Conservation (phyloP, 441 rosid species). For the Melastoma candidum region DNA sequence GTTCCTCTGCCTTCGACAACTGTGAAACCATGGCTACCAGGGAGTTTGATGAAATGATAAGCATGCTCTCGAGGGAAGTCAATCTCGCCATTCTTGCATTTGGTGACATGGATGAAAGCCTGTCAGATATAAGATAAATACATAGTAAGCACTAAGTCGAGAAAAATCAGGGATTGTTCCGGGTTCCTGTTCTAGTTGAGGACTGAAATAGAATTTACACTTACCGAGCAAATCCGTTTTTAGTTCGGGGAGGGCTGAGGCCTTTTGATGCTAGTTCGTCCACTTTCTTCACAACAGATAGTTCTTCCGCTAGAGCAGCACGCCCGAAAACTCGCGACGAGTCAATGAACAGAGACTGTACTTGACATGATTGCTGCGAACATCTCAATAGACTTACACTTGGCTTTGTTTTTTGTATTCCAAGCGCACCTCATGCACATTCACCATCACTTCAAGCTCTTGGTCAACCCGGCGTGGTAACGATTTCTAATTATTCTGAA, state of each 20-base stretch:
- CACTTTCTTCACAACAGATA: slow-evolving; percentile 80
- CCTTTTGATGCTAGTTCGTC: slow-evolving; percentile 92
- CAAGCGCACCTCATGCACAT: slow-evolving; percentile 95
- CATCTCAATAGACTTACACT: slow-evolving; percentile 48
- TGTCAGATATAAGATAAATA: not conserved
- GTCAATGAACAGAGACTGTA: not conserved
- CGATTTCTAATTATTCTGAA: slow-evolving; percentile 78
- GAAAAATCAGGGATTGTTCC: too few relatives aligned
- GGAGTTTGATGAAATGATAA: slow-evolving; percentile 81
- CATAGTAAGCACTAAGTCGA: not conserved
- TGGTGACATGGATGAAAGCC: slow-evolving; percentile 94
- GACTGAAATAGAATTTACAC: not conserved
- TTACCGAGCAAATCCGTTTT: slow-evolving; percentile 90
- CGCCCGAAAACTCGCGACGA: slow-evolving; percentile 42
- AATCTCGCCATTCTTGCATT: slow-evolving; percentile 80
- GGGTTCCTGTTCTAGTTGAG: not conserved
- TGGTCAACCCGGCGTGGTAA: slow-evolving; percentile 92
- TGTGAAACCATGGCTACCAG: slow-evolving; percentile 98
- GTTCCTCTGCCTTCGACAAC: slow-evolving; percentile 96
- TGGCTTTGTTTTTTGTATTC: slow-evolving; percentile 98
- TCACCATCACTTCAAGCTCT: slow-evolving; percentile 95
- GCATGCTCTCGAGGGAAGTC: slow-evolving; percentile 88
- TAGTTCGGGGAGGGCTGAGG: slow-evolving; percentile 85
- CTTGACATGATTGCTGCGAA: not conserved
- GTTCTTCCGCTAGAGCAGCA: slow-evolving; percentile 89